Evolutionary conservation across 495 filamentous ascomycete genomes (phyloP).

Genomic region (Platismatia glauca): DNA sequence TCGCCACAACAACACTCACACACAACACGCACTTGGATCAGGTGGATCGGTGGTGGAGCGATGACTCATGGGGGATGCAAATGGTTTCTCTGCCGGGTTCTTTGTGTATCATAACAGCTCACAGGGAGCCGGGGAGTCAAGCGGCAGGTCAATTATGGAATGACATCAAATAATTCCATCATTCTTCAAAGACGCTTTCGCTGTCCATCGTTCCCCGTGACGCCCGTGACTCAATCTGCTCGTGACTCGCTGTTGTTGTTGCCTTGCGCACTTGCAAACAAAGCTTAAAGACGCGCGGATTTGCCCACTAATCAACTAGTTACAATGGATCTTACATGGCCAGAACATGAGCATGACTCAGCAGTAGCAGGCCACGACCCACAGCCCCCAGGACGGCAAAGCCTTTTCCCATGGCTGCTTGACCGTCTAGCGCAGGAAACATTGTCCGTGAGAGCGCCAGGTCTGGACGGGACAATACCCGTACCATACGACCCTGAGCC

Average conservation of each 20-base stretch:
- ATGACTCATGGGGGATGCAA: conserved; percentile 21
- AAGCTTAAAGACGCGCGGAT: background rate
- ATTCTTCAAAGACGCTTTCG: conserved; percentile 8
- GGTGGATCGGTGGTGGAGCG: conserved; percentile 10
- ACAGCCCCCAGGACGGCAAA: background rate
- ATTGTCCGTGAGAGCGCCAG: too few relatives aligned
- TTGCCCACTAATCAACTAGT: background rate
- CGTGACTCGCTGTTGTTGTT: background rate
- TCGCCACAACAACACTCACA: conserved; percentile 18
- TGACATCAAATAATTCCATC: conserved; percentile 25
- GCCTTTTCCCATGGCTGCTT: background rate
- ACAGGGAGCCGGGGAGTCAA: conserved; percentile 20
- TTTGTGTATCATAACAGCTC: conserved; percentile 26
- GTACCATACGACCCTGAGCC: too few relatives aligned
- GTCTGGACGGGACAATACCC: background rate
- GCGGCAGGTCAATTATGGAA: conserved; percentile 22
- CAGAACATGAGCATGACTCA: background rate
- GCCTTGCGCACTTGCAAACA: background rate
- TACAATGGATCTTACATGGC: too few relatives aligned
- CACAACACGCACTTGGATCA: conserved; percentile 15
- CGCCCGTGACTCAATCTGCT: conserved; percentile 15
- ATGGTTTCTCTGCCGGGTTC: conserved; percentile 15
- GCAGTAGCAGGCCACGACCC: background rate
- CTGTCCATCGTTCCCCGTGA: background rate
- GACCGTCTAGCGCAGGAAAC: background rate